These are phyloP conservation scores for Phalaenopsis hybrid DNA, from an alignment of 116 monocot genomes.

Conservation along the genomic window DNA sequence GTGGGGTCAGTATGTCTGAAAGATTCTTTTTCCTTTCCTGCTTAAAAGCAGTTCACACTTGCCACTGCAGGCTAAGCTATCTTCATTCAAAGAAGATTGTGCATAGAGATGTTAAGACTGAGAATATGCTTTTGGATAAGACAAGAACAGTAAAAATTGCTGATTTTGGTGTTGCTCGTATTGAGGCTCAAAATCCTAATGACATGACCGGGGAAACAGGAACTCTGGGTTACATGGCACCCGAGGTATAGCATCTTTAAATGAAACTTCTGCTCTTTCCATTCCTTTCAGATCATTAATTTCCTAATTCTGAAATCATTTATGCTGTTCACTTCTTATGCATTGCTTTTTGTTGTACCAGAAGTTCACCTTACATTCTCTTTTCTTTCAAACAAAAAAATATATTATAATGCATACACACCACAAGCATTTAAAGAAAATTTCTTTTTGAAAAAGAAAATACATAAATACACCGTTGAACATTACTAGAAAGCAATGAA, in stretches of 20 bases:
- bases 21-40: neutral
- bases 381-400: too few species aligned
- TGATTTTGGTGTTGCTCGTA: conserved; percentile 84
- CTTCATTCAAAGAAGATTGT: conserved; percentile 83
- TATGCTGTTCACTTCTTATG: neutral
- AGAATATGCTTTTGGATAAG: conserved; percentile 76
- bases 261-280: neutral
- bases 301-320: neutral
- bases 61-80: conserved; percentile 52
- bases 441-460: too few species aligned
- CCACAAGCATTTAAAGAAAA: too few species aligned
- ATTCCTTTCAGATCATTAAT: neutral
- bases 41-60: neutral
- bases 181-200: conserved; percentile 82
- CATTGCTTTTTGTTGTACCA: neutral
- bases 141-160: conserved; percentile 71
- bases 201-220: conserved; percentile 96
- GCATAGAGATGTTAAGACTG: conserved; percentile 83
- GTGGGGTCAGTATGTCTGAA: neutral
- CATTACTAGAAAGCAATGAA: too few species aligned
- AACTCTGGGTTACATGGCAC: conserved; percentile 91
- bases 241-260: conserved; percentile 43
- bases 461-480: too few species aligned
- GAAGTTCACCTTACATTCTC: neutral
- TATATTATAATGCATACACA: too few species aligned